Base-by-base conservation (phyloP, 2,329 filamentous ascomycete species). In the Epichloe typhina region DNA sequence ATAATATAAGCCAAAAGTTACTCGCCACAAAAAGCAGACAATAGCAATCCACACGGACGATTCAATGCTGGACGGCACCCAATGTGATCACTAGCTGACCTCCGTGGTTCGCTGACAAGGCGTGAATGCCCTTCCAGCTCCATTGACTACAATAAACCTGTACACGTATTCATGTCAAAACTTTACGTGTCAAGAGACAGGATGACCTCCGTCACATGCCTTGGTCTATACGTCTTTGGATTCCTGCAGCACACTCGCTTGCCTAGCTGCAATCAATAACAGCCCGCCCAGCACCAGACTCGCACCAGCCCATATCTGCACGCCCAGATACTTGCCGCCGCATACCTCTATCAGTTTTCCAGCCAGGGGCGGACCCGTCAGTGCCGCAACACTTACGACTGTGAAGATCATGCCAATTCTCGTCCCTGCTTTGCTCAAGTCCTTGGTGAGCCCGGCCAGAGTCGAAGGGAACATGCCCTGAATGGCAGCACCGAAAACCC, bases 381-480 rank as follows among this genome's bases (percentile, higher is more conserved):
- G 61, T 3, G 73, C 71, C 0, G 74, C 72, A 43, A 79, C 71
- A 55, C 75, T 77, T 51, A 74, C 71, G 17, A 79, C 73, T 0
- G 74, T 76, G 46, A 82, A 80, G 1, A 74, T 66, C 78, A 82
- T 82, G 47, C 79, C 79, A 54, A 81, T 77, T 6, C 77, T 65
- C 2, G 75, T 74, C 0, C 79, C 79, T 4, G 71, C 67, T 60
- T 78, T 79, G 12, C 69, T 64, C 53, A 76, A 59, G 55, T 82
- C 77, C 4, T 68, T 69, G 4, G 73, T 77, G 50, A 82, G 62
- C 26, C 74, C 57, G 1, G 62, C 64, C 12, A 62, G 55, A 5
- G 64, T 62, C 0, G 82, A 79, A 0, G 84, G 83, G 57, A 86
- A 86, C 11, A 88, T 61, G 6, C 75, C 74, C 64, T 86, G 83